Conservation (phyloP, 192 early-diverging fungal genomes). For the Entomortierella lignicola region DNA sequence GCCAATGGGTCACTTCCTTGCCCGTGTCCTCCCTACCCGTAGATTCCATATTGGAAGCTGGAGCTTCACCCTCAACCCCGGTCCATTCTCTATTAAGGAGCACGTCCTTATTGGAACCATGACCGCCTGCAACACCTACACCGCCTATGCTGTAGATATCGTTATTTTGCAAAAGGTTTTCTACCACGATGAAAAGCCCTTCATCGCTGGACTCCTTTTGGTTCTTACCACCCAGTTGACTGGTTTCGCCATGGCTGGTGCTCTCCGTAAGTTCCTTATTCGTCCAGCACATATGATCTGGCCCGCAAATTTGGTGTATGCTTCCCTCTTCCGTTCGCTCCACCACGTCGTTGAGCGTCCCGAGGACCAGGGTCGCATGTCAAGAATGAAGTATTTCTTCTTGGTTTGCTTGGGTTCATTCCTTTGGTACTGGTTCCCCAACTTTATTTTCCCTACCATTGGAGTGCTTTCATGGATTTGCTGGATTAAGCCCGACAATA, state of each 20-base stretch:
- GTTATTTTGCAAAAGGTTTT: constrained; percentile 57
- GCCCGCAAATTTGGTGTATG: constrained; percentile 66
- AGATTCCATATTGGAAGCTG: constrained; percentile 61
- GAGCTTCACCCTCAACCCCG: constrained; percentile 64
- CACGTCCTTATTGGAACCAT: constrained; percentile 61
- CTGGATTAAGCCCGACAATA: constrained; percentile 54
- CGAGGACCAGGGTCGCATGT: constrained; percentile 28
- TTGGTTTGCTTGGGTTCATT: constrained; percentile 40
- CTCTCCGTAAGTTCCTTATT: constrained; percentile 65
- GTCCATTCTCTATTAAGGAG: constrained; percentile 72
- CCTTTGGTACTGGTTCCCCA: constrained; percentile 70
- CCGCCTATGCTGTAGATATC: constrained; percentile 61
- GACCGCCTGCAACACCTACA: constrained; percentile 27
- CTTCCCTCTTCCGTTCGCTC: constrained; percentile 81
- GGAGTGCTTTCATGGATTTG: constrained; percentile 60
- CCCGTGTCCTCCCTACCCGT: constrained; percentile 49
- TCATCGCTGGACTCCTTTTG: constrained; percentile 52
- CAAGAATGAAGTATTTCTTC: constrained; percentile 60
- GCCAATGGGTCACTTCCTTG: constrained; percentile 62
- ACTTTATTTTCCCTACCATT: constrained; percentile 61
- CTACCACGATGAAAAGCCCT: constrained; percentile 50
- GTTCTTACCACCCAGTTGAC: constrained; percentile 66
- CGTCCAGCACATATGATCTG: constrained; percentile 72
- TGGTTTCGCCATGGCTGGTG: constrained; percentile 71
- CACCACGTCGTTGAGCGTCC: constrained; percentile 11